Evolutionary conservation across 164 flowering plant genomes (phyloP).

Genomic region (Platanus orientalis): DNA sequence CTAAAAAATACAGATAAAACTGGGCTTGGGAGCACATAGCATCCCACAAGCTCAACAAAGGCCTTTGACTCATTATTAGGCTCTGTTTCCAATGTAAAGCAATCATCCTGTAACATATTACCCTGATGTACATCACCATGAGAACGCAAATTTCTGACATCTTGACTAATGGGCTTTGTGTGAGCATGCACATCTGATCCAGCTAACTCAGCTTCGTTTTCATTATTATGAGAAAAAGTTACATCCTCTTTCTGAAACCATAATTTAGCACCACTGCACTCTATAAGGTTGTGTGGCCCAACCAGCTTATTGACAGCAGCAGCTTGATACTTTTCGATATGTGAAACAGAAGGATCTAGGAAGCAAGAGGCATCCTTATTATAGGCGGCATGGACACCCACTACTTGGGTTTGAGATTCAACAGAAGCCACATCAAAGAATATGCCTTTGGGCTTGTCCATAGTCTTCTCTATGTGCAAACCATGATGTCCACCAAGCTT

Average conservation of each 20-base stretch:
- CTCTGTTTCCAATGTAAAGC: constrained; percentile 10
- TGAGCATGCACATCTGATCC: constrained; percentile 11
- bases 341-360: constrained; percentile 16
- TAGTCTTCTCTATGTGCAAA: constrained; percentile 10
- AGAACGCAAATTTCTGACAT: neutral
- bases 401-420: constrained; percentile 14
- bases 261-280: constrained; percentile 5
- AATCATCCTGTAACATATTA: constrained; percentile 1
- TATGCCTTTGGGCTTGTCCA: constrained; percentile 10
- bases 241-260: constrained; percentile 13
- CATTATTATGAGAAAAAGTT: constrained; percentile 5
- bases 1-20: constrained; percentile 48
- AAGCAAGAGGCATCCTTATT: neutral
- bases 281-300: constrained; percentile 15
- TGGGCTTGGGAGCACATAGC: constrained; percentile 65
- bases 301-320: constrained; percentile 13
- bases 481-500: constrained; percentile 11
- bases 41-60: constrained; percentile 50
- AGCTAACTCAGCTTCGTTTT: constrained; percentile 9
- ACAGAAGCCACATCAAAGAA: neutral
- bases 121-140: constrained; percentile 3
- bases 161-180: constrained; percentile 4
- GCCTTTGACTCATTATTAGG: constrained; percentile 24
- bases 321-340: constrained; percentile 11
- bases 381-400: constrained; percentile 10